Percentiles rank a stretch among this genome's conserved stretches.
These are phyloP conservation scores for Rusavskia elegans DNA, from an alignment of 495 filamentous ascomycete genomes.

Conservation along the genomic window DNA sequence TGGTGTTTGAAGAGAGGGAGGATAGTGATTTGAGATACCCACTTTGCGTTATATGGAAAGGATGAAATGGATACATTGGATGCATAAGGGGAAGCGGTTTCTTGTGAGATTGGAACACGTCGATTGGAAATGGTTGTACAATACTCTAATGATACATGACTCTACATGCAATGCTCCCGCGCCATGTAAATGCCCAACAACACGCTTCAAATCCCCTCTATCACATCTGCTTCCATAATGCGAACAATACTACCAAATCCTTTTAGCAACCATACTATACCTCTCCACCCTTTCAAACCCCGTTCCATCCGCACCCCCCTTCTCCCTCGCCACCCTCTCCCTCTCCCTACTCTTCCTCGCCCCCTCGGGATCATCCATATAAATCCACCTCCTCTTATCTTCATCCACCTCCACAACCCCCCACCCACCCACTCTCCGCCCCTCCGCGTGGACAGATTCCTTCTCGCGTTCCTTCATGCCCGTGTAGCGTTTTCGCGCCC, in stretches of 20 bases:
- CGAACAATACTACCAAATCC: not conserved
- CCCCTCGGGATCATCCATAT: slow-evolving; percentile 55
- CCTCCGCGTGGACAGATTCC: slow-evolving; percentile 6
- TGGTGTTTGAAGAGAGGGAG: too few species aligned
- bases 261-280: slow-evolving; percentile 40
- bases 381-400: slow-evolving; percentile 71
- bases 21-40: slow-evolving; percentile 7
- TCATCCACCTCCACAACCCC: slow-evolving; percentile 55
- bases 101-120: too few species aligned
- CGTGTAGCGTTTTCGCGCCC: slow-evolving; percentile 51
- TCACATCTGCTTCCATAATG: too few species aligned
- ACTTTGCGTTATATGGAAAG: not conserved
- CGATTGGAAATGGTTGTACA: too few species aligned
- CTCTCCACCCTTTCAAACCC: slow-evolving; percentile 76
- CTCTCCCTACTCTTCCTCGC: slow-evolving; percentile 65
- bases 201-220: too few species aligned
- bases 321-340: slow-evolving; percentile 79
- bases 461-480: slow-evolving; percentile 17
- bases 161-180: too few species aligned
- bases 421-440: slow-evolving; percentile 28
- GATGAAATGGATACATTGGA: not conserved
- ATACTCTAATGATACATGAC: too few species aligned
- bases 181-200: too few species aligned
- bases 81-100: too few species aligned
- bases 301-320: slow-evolving; percentile 78